Conservation (phyloP, 2,329 filamentous ascomycete genomes). For the Scleromitrula shiraiana region DNA sequence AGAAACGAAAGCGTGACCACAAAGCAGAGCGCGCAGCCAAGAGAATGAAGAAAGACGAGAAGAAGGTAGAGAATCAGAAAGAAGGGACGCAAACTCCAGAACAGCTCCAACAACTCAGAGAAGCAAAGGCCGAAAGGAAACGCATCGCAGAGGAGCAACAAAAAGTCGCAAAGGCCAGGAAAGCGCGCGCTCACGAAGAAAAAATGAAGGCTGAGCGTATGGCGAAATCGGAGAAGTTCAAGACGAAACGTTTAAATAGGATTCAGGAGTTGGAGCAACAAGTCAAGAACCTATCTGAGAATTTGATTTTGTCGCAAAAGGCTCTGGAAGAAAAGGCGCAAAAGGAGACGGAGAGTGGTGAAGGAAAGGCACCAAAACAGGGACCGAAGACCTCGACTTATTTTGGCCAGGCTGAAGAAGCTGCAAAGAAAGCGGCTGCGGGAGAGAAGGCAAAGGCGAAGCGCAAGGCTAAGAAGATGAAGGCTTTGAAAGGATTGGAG, state of each 20-base stretch:
- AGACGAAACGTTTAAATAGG: neutral
- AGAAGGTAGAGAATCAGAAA: neutral
- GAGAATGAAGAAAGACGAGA: neutral
- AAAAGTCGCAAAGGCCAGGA: neutral
- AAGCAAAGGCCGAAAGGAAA: neutral
- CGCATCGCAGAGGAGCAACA: neutral
- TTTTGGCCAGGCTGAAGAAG: neutral
- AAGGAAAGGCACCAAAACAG: neutral
- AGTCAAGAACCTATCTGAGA: no score
- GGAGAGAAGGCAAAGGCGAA: neutral
- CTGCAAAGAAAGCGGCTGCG: neutral
- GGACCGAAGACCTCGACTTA: conserved; percentile 4
- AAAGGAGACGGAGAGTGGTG: neutral
- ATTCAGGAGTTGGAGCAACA: conserved; percentile 1
- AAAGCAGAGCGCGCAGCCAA: conserved; percentile 7
- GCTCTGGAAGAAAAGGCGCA: no score
- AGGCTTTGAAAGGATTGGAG: neutral
- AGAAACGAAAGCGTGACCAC: conserved; percentile 4
- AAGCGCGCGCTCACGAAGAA: neutral
- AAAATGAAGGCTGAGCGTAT: neutral
- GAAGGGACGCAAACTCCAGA: neutral
- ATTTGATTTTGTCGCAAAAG: no score
- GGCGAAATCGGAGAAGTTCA: neutral
- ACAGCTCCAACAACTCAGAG: neutral
- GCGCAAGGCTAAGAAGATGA: neutral